A percentile compares a stretch with the other conserved stretches of the same genome.
These are phyloP conservation scores for Monosporozyma siamensis DNA, from an alignment of 805 yeast species.

Conservation along the genomic window DNA sequence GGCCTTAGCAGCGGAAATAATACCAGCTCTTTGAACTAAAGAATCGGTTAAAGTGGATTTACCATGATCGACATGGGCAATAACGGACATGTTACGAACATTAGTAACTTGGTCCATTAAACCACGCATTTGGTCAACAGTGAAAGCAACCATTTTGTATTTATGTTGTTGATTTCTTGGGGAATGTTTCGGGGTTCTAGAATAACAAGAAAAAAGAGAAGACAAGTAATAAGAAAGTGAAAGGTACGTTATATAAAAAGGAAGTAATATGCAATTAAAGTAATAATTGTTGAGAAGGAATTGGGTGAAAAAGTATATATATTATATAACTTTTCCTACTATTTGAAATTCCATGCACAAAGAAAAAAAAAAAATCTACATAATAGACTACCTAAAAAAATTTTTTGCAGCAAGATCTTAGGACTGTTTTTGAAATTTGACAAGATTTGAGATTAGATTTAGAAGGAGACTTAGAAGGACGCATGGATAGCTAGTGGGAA, in stretches of 20 bases:
- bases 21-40: constrained; percentile 98
- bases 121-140: constrained; percentile 89
- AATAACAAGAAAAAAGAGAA: background rate
- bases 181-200: constrained; percentile 2
- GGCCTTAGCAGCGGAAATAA: constrained; percentile 98
- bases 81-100: constrained; percentile 99
- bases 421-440: too few species aligned
- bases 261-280: background rate
- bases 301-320: too few species aligned
- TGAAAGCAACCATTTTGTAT: constrained; percentile 37
- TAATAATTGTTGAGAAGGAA: too few species aligned
- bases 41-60: constrained; percentile 99
- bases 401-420: too few species aligned
- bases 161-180: constrained; percentile 3
- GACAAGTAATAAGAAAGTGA: background rate
- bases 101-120: constrained; percentile 99
- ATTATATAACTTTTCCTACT: too few species aligned
- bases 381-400: too few species aligned
- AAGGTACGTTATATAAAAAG: background rate
- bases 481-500: background rate
- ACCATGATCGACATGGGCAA: constrained; percentile 99
- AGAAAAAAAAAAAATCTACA: too few species aligned
- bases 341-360: too few species aligned
- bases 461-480: too few species aligned
- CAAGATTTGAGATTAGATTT: too few species aligned